A percentile compares a stretch with the other conserved stretches of the same genome.
Conservation (phyloP, 2,329 filamentous ascomycete genomes). For the Cordyceps javanica region DNA sequence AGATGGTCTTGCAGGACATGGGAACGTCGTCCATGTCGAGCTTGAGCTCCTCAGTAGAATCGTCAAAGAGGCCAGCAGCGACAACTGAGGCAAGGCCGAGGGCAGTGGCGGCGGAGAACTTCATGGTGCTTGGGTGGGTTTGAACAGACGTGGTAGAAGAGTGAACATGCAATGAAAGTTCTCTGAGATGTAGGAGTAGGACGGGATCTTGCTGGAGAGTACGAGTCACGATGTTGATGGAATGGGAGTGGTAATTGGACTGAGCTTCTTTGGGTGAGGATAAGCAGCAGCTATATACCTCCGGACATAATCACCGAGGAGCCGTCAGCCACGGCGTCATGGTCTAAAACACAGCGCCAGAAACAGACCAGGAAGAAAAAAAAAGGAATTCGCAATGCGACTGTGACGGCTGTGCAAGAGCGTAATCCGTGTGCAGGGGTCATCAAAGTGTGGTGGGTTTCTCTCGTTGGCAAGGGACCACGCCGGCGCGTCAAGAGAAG, state of each 20-base stretch:
- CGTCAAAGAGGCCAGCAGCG: conserved; percentile 21
- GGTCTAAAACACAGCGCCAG: neutral
- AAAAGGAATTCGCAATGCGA: neutral
- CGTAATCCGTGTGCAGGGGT: neutral
- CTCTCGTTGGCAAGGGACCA: neutral
- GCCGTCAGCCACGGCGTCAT: conserved; percentile 9
- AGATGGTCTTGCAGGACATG: conserved; percentile 28
- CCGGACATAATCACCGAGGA: neutral
- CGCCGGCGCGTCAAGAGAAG: neutral
- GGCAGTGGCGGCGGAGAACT: conserved; percentile 17
- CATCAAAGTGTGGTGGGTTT: neutral
- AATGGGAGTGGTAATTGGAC: neutral
- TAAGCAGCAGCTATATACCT: conserved; percentile 6
- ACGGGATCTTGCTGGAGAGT: too few relatives aligned
- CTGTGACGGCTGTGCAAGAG: neutral
- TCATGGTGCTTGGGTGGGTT: conserved; percentile 19
- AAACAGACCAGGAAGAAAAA: neutral
- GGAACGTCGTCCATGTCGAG: conserved; percentile 30
- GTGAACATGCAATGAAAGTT: too few relatives aligned
- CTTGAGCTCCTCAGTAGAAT: conserved; percentile 27
- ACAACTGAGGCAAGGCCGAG: conserved; percentile 22
- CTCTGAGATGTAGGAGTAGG: too few relatives aligned
- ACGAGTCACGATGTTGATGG: too few relatives aligned
- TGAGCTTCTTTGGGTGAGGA: neutral
- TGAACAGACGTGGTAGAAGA: too few relatives aligned